Conservation (phyloP, 2,329 filamentous ascomycete genomes). For the Graphilbum fragrans region DNA sequence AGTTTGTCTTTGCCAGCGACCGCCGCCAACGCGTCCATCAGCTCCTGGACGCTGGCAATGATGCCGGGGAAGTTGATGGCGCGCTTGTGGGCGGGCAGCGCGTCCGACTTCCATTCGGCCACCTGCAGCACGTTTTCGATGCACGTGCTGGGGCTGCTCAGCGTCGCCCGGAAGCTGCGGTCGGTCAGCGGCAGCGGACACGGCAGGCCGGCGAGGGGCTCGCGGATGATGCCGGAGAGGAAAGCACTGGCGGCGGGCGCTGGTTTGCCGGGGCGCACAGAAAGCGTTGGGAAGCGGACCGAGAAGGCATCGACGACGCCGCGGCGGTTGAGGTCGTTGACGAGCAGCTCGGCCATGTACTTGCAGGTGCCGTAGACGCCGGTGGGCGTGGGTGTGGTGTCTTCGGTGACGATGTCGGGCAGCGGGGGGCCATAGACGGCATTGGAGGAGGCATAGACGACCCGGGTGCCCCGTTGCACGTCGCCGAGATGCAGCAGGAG, state of each 20-base stretch:
- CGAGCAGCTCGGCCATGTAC: slow-evolving; percentile 45
- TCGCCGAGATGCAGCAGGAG: slow-evolving; percentile 35
- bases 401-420: slow-evolving; percentile 36
- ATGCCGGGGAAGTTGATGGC: slow-evolving; percentile 47
- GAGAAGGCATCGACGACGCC: slow-evolving; percentile 45
- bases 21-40: slow-evolving; percentile 44
- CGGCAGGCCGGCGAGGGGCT: slow-evolving; percentile 42
- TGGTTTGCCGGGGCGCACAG: slow-evolving; percentile 46
- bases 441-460: slow-evolving; percentile 50
- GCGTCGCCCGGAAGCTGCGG: slow-evolving; percentile 36
- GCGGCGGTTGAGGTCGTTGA: slow-evolving; percentile 51
- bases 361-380: slow-evolving; percentile 53
- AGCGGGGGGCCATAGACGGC: slow-evolving; percentile 51
- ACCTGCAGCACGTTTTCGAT: slow-evolving; percentile 40
- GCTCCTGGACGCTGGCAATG: slow-evolving; percentile 44
- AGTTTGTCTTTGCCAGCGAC: slow-evolving; percentile 43
- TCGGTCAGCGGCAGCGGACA: slow-evolving; percentile 40
- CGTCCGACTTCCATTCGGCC: slow-evolving; percentile 23
- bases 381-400: slow-evolving; percentile 43
- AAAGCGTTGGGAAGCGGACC: slow-evolving; percentile 49
- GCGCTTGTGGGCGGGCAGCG: slow-evolving; percentile 32
- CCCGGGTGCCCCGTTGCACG: slow-evolving; percentile 38
- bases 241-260: slow-evolving; percentile 52
- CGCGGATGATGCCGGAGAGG: slow-evolving; percentile 50
- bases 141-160: slow-evolving; percentile 40